Evolutionary conservation across 1,284 basidiomycete species (phyloP), one percentile per base, ranked within the genome.

Genomic region (Trichosporon ovoides): DNA sequence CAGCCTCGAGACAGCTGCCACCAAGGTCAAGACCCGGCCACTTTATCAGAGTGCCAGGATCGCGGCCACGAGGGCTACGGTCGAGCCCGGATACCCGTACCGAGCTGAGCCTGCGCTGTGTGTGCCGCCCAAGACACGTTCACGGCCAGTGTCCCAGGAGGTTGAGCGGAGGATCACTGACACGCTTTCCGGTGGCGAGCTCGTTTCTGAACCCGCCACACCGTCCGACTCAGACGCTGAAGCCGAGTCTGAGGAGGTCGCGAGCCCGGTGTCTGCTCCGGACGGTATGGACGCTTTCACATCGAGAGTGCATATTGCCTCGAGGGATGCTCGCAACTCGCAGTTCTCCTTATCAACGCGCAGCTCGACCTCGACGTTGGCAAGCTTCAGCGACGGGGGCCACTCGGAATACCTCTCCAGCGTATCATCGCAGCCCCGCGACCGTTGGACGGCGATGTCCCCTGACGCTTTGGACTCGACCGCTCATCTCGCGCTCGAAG

Each of bases 211-310:
- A 12, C 16, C 16, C 24, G n/a, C n/a, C 13, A 2, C 24, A 16
- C 24, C 43, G 4, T 22, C 14, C 7, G 43, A 48, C 12, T 48
- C 43, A 7, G 43, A 48, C 22, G n/a, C 22, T 9, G 43, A 48
- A 9, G 43, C 22, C 2, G 24, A 28, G 22, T 19, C 43, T 24
- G 43, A 48, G 43, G 22, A 22, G 5, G n/a, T 28, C 24, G 28
- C 24, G 16, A 31, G 22, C 28, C 43, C 43, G 43, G 24, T 22
- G 14, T 20, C 6, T 43, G 38, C 38, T 2, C 38, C 38, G 22
- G 20, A 48, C 24, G 43, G 43, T 7, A 48, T 48, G 43, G 43
- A 48, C 43, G 43, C 43, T 22, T 48, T 48, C 43, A 48, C 43
- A 10, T 28, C 43, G 18, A 48, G 43, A 48, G 43, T 31, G 14